A percentile compares a stretch with the other conserved stretches of the same genome.
Conservation (phyloP, 2,329 filamentous ascomycete species). For the Pseudocercospora fijiensis region DNA sequence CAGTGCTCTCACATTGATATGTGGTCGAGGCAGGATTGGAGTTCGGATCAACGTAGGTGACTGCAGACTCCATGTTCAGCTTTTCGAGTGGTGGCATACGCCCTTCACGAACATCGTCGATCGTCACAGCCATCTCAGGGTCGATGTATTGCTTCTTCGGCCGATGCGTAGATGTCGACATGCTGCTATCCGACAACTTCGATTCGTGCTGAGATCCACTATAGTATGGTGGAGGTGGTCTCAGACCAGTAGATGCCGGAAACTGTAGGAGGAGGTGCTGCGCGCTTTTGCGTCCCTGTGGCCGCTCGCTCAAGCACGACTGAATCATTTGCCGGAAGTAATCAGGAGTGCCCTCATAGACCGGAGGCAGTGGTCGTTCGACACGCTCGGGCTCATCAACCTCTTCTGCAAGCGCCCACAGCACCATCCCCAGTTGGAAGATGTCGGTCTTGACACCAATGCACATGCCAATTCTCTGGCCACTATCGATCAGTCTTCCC, state of each 20-base stretch:
- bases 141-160: slow-evolving; percentile 52
- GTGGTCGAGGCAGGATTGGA: slow-evolving; percentile 46
- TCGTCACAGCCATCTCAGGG: slow-evolving; percentile 45
- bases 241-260: slow-evolving; percentile 44
- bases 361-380: slow-evolving; percentile 65
- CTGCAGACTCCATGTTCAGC: slow-evolving; percentile 20
- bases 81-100: slow-evolving; percentile 15
- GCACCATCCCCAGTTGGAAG: slow-evolving; percentile 93
- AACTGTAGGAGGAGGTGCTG: slow-evolving; percentile 69
- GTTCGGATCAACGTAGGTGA: slow-evolving; percentile 37
- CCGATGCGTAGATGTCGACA: slow-evolving; percentile 41
- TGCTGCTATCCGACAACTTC: slow-evolving; percentile 40
- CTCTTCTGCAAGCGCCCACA: slow-evolving; percentile 86
- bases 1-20: slow-evolving; percentile 45
- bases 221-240: slow-evolving; percentile 15
- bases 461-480: slow-evolving; percentile 91
- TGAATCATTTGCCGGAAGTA: slow-evolving; percentile 78
- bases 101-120: slow-evolving; percentile 43
- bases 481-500: slow-evolving; percentile 77
- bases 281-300: slow-evolving; percentile 71
- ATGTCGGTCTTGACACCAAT: slow-evolving; percentile 97
- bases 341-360: slow-evolving; percentile 61
- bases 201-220: slow-evolving; percentile 19
- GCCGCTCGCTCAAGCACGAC: slow-evolving; percentile 72
- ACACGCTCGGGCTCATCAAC: slow-evolving; percentile 86